Evolutionary conservation across 2,329 filamentous ascomycete genomes (phyloP).

Genomic region (Malbranchea zuffiana): DNA sequence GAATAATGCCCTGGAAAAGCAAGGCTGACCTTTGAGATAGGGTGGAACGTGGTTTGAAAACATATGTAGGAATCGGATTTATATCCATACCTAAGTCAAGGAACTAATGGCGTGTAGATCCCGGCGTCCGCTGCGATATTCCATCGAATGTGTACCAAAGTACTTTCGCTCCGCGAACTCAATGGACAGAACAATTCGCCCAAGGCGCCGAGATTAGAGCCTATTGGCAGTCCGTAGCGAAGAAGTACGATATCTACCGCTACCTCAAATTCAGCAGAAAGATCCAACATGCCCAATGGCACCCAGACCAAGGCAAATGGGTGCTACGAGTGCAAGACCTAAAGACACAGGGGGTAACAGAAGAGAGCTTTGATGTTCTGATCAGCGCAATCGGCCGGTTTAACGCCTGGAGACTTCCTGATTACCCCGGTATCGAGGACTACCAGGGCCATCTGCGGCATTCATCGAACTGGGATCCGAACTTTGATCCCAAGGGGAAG

Average conservation of each 20-base stretch:
- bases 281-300: constrained; percentile 49
- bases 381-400: constrained; percentile 29
- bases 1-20: constrained; percentile 35
- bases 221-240: constrained; percentile 54
- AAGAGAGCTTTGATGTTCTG: constrained; percentile 25
- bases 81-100: not conserved
- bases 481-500: constrained; percentile 24
- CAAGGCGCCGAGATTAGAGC: constrained; percentile 55
- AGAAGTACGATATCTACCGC: constrained; percentile 54
- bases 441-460: constrained; percentile 39
- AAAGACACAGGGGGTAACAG: constrained; percentile 12
- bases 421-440: constrained; percentile 35
- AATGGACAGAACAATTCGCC: constrained; percentile 59
- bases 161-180: constrained; percentile 22
- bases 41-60: constrained; percentile 41
- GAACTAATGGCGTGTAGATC: constrained; percentile 33
- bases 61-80: constrained; percentile 10
- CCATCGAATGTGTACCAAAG: constrained; percentile 63
- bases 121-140: constrained; percentile 58
- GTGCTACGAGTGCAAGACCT: constrained; percentile 22
- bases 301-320: constrained; percentile 31
- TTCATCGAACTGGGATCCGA: constrained; percentile 30
- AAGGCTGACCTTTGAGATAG: too few species aligned
- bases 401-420: constrained; percentile 33
- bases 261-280: constrained; percentile 45